These are phyloP conservation scores for Ettlia oleoabundans DNA, from an alignment of 139 green algal species.

Conservation along the genomic window DNA sequence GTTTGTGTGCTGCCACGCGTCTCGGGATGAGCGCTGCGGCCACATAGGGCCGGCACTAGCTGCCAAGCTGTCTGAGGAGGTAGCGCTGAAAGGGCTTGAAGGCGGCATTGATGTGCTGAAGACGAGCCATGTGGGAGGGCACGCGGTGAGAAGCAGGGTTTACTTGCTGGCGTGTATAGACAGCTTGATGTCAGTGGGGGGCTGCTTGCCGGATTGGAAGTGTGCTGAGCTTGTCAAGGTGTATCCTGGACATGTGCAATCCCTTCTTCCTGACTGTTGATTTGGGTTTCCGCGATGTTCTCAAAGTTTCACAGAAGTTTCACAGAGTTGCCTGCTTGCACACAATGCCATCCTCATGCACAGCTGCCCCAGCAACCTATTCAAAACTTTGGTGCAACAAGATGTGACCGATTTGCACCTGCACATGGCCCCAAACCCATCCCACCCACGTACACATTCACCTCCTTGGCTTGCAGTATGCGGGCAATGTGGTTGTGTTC, in stretches of 20 bases:
- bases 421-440: no score
- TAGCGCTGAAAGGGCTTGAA: background rate
- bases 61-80: constrained; percentile 10
- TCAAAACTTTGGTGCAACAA: no score
- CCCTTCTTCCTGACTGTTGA: no score
- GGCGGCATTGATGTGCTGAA: constrained; percentile 37
- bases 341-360: no score
- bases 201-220: background rate
- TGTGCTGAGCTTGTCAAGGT: no score
- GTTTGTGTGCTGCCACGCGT: constrained; percentile 30
- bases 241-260: no score
- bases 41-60: constrained; percentile 40
- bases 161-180: background rate
- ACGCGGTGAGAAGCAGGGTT: constrained; percentile 1
- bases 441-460: background rate
- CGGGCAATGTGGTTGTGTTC: constrained; percentile 57
- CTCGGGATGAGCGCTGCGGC: constrained; percentile 41
- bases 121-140: constrained; percentile 52
- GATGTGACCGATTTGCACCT: no score
- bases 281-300: no score
- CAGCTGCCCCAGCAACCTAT: no score
- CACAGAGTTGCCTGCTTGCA: no score
- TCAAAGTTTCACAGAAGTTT: no score
- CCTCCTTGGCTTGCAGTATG: constrained; percentile 47
- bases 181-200: background rate